A percentile compares a stretch with the other conserved stretches of the same genome.
phyloP scores from a whole-genome alignment of 2,329 filamentous ascomycete genomes.

The Aspergillus novoparasiticus region DNA sequence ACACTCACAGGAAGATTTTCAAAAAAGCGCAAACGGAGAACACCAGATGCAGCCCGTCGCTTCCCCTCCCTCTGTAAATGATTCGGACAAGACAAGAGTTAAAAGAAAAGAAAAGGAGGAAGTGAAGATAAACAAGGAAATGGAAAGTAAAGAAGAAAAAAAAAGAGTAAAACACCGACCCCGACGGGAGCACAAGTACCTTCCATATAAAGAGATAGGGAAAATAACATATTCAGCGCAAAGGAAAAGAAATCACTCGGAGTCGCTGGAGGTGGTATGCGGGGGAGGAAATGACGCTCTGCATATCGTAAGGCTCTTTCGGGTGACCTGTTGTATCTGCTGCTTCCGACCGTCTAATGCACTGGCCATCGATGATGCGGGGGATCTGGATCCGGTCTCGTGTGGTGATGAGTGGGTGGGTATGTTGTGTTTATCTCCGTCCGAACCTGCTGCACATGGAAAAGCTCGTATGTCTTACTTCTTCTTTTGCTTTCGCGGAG shows the following conservation, averaged over 20 bases:
- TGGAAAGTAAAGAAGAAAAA: conserved; percentile 15
- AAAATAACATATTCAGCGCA: conserved; percentile 23
- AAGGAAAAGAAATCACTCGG: conserved; percentile 12
- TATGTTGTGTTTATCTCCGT: conserved; percentile 70
- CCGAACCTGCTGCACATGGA: conserved; percentile 85
- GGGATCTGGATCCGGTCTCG: conserved; percentile 24
- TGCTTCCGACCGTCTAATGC: conserved; percentile 28
- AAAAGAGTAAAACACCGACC: conserved; percentile 23
- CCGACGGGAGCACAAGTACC: conserved; percentile 27
- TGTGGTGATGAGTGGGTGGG: conserved; percentile 29
- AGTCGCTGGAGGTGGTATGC: conserved; percentile 26
- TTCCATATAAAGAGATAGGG: conserved; percentile 28
- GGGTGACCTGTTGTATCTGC: conserved; percentile 22
- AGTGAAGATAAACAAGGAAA: conserved; percentile 15
- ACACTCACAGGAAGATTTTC: conserved; percentile 31
- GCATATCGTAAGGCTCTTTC: conserved; percentile 24
- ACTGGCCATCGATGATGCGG: conserved; percentile 31
- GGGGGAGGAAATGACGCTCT: conserved; percentile 23
- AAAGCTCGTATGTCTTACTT: conserved; percentile 73
- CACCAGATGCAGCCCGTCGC: conserved; percentile 34
- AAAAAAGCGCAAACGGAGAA: conserved; percentile 27
- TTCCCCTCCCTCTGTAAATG: conserved; percentile 29
- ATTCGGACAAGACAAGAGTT: conserved; percentile 20
- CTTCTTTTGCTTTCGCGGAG: conserved; percentile 71
- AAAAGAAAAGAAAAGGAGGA: conserved; percentile 14